Evolutionary conservation across 2,329 filamentous ascomycete species (phyloP), one percentile per base, ranked within the genome.

Genomic region (Cordyceps fumosorosea): DNA sequence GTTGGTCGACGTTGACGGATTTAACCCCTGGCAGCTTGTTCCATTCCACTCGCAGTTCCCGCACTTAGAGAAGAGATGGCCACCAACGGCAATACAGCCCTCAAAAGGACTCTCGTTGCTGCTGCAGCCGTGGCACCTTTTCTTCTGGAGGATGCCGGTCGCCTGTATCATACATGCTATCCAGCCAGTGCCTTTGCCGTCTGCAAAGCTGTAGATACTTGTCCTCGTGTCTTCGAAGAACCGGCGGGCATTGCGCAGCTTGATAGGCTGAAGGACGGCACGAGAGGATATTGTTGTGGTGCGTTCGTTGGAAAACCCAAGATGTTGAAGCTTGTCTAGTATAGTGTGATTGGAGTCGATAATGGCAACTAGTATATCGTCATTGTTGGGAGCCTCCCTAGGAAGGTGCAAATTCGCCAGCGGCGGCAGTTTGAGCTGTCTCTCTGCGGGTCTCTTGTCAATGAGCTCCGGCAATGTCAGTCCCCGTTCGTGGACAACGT

Each of bases 11-110:
- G 50, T 34, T 11, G 37, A 37, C 8, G 57, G 26, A 1, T 53
- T 40, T 26, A 37, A n/a, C 24, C 68, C 70, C 50, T 74, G 73
- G 50, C 76, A 78, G 20, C 71, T 70, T 58, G 74, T 72, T 2
- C 73, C 74, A 64, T 77, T 78, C 80, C 80, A 82, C 65, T 81
- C 78, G 64, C 80, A 82, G 64, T 82, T 82, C 32, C 78, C 80
- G 62, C 80, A 82, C 32, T 78, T 76, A 3, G 75, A 75, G 58
- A 81, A 80, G 4, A 77, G 69, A 7, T 70, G 67, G 5, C 73
- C 75, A 5, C 74, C 75, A 14, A 80, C 69, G 26, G 78, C 73
- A 55, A 81, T 73, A 66, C 80, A 82, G 5, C 75, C 71, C 1
- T 75, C 74, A 65, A 80, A 82, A 0, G 75, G 75, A 0, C 80